Evolutionary conservation across 2,329 filamentous ascomycete genomes (phyloP), one percentile per base, ranked within the genome.

Genomic region (Aspergillus melleus): DNA sequence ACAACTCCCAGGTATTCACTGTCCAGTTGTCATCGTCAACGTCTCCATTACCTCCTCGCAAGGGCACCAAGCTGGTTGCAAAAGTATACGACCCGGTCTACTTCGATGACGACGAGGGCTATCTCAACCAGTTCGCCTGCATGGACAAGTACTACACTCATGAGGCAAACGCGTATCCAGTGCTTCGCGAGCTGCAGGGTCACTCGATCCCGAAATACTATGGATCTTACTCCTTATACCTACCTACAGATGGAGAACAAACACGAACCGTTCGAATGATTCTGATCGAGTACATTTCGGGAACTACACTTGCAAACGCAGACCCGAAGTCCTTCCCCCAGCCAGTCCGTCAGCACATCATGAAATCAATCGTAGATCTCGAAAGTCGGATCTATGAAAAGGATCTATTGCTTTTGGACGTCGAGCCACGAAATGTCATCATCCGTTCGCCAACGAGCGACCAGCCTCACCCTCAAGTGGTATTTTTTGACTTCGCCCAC

Each of bases 81-180:
- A 69, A 69, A 36, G 51, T 67, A 54, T 70, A 67, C 51, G 63
- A 69, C 62, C 67, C 67, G 49, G 62, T 68, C 42, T 68, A 68
- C 49, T 61, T 67, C 36, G 32, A 65, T 29, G 63, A 70, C 55
- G 64, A 69, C 0, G 55, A 61, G 10, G 63, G 63, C 6, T 59
- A 54, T 57, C 30, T 66, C 36, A 61, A 70, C 49, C 68, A 64
- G n/a, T 70, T 70, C 39, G 53, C 58, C 30, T 67, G 61, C 54
- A 58, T 66, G 49, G 64, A 70, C 55, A 53, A 63, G n/a, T 54
- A 67, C 57, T 70, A 69, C 57, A 68, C 67, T 9, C 63, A 68
- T 32, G 67, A 71, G 49, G 62, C 53, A 6, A 54, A 59, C 54
- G 57, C 61, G 26, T 70, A 68, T 54, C 54, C 12, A 8, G 22